A percentile compares a stretch with the other conserved stretches of the same genome.
Conservation (phyloP, 768 basidiomycete genomes). For the Trametes cinnabarina region DNA sequence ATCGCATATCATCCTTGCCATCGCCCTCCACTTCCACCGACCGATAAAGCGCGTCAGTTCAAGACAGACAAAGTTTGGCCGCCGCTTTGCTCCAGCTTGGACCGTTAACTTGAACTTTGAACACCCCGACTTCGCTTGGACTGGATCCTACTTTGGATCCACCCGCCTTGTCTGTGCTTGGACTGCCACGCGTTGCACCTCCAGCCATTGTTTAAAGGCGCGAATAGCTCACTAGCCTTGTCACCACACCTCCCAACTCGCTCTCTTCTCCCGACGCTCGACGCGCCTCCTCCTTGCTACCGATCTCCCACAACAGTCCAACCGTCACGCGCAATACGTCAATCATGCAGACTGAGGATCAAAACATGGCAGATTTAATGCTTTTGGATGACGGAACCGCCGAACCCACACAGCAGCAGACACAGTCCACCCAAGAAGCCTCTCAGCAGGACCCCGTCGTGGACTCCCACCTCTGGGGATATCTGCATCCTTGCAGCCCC, state of each 20-base stretch:
- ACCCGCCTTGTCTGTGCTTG: constrained; percentile 10
- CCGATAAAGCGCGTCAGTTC: background rate
- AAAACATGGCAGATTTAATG: constrained; percentile 20
- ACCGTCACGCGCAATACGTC: background rate
- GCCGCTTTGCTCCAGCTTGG: constrained; percentile 4
- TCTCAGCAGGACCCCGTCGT: constrained; percentile 33
- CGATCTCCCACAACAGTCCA: too few species aligned
- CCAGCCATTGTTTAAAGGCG: constrained; percentile 7
- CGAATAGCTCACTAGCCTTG: background rate
- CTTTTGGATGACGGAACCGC: constrained; percentile 13
- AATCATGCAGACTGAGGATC: constrained; percentile 16
- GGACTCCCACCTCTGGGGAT: constrained; percentile 60
- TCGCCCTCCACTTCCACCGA: background rate
- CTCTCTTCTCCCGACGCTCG: background rate
- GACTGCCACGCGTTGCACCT: background rate
- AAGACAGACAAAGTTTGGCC: background rate
- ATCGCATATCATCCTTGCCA: constrained; percentile 1
- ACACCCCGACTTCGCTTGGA: constrained; percentile 4
- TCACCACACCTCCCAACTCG: background rate
- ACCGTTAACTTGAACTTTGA: background rate
- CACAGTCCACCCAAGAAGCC: constrained; percentile 40
- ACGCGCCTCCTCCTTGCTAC: background rate
- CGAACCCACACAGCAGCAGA: constrained; percentile 25
- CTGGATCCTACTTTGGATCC: constrained; percentile 3
- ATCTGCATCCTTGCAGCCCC: constrained; percentile 60